Percentiles rank a stretch among this genome's conserved stretches.
phyloP scores from a whole-genome alignment of 176 grass and related monocot genomes.

The Oryza rufipogon region DNA sequence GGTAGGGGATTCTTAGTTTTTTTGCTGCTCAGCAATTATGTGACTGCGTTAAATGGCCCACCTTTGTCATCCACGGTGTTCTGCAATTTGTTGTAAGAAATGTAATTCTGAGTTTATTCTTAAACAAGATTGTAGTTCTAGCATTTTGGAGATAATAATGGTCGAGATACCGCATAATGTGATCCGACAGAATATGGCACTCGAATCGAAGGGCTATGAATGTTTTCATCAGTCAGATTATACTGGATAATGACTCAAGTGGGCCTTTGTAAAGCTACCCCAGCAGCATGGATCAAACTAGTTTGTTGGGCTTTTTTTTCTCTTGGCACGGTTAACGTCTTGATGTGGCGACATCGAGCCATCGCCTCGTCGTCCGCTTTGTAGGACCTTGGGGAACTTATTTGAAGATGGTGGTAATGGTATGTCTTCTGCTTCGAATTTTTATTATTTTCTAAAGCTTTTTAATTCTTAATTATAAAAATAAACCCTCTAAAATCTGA shows the following conservation, averaged over 20 bases:
- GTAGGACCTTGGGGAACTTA: too few relatives aligned
- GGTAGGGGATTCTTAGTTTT: background rate
- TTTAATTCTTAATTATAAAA: too few relatives aligned
- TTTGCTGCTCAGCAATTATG: background rate
- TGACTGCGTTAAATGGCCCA: background rate
- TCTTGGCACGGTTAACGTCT: background rate
- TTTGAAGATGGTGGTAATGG: too few relatives aligned
- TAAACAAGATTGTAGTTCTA: background rate
- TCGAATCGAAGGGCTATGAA: background rate
- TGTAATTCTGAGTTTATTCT: constrained; percentile 13
- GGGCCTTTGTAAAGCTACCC: background rate
- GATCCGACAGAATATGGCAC: background rate
- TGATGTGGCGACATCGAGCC: too few relatives aligned
- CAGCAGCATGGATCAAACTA: background rate
- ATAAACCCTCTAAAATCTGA: too few relatives aligned
- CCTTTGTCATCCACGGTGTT: constrained; percentile 2
- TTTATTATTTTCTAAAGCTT: too few relatives aligned
- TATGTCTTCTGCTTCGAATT: too few relatives aligned
- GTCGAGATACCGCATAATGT: background rate
- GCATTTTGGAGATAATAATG: constrained; percentile 16
- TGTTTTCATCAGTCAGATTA: background rate
- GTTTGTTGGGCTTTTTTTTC: background rate
- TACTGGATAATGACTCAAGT: background rate
- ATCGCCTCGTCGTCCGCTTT: too few relatives aligned
- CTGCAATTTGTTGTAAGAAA: constrained; percentile 36